Evolutionary conservation across 106 monocot species (phyloP), one percentile per base, ranked within the genome.

Genomic region (Platanthera guangdongensis): DNA sequence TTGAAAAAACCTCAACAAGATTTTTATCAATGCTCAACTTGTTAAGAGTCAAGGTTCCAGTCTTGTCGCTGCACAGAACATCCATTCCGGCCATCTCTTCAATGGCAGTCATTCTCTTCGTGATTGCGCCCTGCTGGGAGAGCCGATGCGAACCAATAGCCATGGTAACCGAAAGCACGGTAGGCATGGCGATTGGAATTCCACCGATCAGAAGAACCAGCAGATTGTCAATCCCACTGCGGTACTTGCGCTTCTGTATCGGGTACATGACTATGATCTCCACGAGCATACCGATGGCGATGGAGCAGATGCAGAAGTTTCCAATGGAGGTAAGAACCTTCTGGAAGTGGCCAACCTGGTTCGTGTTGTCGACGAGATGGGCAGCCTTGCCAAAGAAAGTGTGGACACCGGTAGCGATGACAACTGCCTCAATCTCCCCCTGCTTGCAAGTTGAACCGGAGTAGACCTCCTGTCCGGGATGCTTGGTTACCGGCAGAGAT

Each of bases 11-110:
- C 80, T 97, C 96, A 18, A 97, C 78, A 2, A 94, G 80, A 73
- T 86, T 93, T 73, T 89, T 91, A 73, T 97, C 96, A 18, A 97
- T 83, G 39, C 96, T 97, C 46, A 97, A 73, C 93, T 97, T 97
- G 82, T 97, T 97, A 2, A 97, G 80, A 14, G 96, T 97, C 69
- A 97, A 72, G 0, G 96, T 97, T 16, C 96, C 96, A 0, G 96
- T 97, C 51, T 97, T 97, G 75, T 97, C 96, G 73, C 93, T 93
- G 91, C 96, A 97, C 19, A 97, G 89, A 5, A 97, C 96, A 63
- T 97, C 96, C 96, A 97, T 97, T 32, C 96, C 96, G 7, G 96
- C 96, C 96, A 97, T 93, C 75, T 97, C 96, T 86, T 97, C 96
- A n/a, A 97, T 97, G 45, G 96, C 96, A 75, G 96, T 97, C 96